Percentiles rank a stretch among this genome's conserved stretches.
Evolutionary conservation across 2,329 filamentous ascomycete genomes (phyloP).

Genomic region (Alternaria ventricosa): DNA sequence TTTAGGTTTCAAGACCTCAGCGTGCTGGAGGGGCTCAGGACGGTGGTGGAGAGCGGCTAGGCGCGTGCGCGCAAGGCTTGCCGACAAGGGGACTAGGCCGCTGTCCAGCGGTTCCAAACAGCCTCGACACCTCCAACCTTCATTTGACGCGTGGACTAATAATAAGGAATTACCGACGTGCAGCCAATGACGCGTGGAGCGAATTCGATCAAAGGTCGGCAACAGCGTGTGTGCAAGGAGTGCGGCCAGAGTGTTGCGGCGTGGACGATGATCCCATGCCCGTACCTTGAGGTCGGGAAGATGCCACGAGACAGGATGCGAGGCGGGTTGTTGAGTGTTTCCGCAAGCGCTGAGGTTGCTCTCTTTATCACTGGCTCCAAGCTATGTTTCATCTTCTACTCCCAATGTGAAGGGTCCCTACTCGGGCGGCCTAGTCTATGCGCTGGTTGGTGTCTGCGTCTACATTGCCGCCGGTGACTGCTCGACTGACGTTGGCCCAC

Average conservation of each 20-base stretch:
- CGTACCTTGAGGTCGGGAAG: background rate
- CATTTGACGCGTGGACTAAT: constrained; percentile 10
- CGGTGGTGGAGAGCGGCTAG: constrained; percentile 27
- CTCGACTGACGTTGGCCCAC: constrained; percentile 7
- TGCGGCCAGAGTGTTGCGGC: constrained; percentile 20
- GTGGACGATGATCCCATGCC: constrained; percentile 8
- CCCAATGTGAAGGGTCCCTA: constrained; percentile 31
- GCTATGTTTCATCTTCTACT: constrained; percentile 38
- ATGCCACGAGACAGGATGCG: constrained; percentile 19
- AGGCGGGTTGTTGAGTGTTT: constrained; percentile 11
- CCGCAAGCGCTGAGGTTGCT: constrained; percentile 39
- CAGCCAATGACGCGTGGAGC: constrained; percentile 5
- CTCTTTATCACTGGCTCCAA: constrained; percentile 32
- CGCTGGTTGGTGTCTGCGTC: constrained; percentile 21
- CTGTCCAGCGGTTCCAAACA: constrained; percentile 18
- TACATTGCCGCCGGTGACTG: constrained; percentile 15
- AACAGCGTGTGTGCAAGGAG: constrained; percentile 10
- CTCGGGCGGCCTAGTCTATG: constrained; percentile 30
- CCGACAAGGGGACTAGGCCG: constrained; percentile 31
- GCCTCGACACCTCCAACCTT: constrained; percentile 12
- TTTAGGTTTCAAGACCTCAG: constrained; percentile 33
- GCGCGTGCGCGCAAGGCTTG: constrained; percentile 44
- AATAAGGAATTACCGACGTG: background rate
- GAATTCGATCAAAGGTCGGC: background rate
- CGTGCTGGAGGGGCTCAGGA: constrained; percentile 31